Conservation (phyloP, 2,329 filamentous ascomycete species). For the Simplicillium aogashimaense region DNA sequence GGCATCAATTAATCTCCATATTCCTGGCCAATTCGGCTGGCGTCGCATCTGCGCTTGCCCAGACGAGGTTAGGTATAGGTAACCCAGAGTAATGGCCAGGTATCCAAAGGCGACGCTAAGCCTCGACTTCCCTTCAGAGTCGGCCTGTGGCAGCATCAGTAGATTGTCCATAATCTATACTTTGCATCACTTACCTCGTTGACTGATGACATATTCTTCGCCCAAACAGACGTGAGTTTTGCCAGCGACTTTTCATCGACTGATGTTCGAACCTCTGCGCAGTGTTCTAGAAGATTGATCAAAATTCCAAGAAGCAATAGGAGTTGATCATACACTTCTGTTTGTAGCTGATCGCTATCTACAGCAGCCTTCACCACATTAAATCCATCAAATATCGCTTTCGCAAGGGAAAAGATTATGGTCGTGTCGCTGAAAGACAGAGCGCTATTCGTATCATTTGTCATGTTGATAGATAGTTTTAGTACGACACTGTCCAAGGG, state of each 20-base stretch:
- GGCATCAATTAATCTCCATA: conserved; percentile 37
- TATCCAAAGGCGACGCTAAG: conserved; percentile 81
- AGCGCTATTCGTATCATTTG: conserved; percentile 71
- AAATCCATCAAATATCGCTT: conserved; percentile 42
- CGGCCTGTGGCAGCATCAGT: conserved; percentile 35
- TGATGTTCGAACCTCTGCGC: conserved; percentile 44
- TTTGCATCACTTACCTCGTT: conserved; percentile 49
- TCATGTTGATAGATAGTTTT: conserved; percentile 71
- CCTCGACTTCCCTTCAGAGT: conserved; percentile 64
- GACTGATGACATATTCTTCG: conserved; percentile 54
- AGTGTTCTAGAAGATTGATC: conserved; percentile 82
- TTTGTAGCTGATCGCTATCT: conserved; percentile 35
- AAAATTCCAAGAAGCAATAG: conserved; percentile 71
- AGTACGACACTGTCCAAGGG: conserved; percentile 18
- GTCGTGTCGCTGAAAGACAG: conserved; percentile 55
- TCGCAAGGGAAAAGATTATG: conserved; percentile 38
- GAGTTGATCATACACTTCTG: conserved; percentile 54
- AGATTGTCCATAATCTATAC: not conserved
- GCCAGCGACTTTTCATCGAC: conserved; percentile 36
- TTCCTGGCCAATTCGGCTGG: conserved; percentile 30
- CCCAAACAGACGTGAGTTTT: conserved; percentile 53
- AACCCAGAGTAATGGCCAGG: conserved; percentile 73
- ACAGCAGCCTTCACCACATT: conserved; percentile 35
- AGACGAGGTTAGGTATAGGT: conserved; percentile 53
- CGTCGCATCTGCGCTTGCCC: conserved; percentile 31